phyloP scores from a whole-genome alignment of 2,329 filamentous ascomycete genomes.

The Curvularia sp. region DNA sequence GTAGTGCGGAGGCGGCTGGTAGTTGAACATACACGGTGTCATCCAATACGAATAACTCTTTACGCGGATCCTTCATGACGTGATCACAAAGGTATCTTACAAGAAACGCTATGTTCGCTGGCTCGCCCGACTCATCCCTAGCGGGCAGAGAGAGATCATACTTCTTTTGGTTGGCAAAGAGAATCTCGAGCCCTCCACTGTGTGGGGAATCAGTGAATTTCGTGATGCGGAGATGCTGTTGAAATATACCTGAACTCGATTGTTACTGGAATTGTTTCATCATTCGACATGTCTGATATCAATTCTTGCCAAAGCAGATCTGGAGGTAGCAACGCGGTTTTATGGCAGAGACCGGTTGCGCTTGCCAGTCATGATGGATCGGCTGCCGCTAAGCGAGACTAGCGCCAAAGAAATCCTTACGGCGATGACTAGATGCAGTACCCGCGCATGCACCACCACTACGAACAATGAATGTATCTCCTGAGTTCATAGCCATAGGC shows the following conservation, averaged over 20 bases:
- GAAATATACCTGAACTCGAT: slow-evolving; percentile 74
- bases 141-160: slow-evolving; percentile 74
- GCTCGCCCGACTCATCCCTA: slow-evolving; percentile 63
- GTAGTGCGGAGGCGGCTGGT: not conserved
- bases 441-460: slow-evolving; percentile 23
- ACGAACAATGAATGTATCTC: slow-evolving; percentile 39
- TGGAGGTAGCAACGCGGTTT: not conserved
- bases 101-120: slow-evolving; percentile 75
- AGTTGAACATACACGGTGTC: slow-evolving; percentile 74
- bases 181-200: slow-evolving; percentile 88
- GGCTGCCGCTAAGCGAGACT: slow-evolving; percentile 35
- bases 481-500: slow-evolving; percentile 73
- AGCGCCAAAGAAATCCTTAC: slow-evolving; percentile 42
- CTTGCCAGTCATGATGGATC: slow-evolving; percentile 11
- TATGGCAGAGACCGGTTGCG: slow-evolving; percentile 7
- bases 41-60: slow-evolving; percentile 89
- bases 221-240: slow-evolving; percentile 6
- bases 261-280: slow-evolving; percentile 62
- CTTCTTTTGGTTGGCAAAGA: slow-evolving; percentile 83
- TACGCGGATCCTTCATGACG: slow-evolving; percentile 81
- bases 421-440: slow-evolving; percentile 29
- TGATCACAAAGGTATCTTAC: slow-evolving; percentile 80
- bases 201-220: slow-evolving; percentile 16
- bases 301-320: not conserved
- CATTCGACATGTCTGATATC: slow-evolving; percentile 32